Evolutionary conservation across 2,329 filamentous ascomycete species (phyloP).

Genomic region (Aspergillus sclerotialis): DNA sequence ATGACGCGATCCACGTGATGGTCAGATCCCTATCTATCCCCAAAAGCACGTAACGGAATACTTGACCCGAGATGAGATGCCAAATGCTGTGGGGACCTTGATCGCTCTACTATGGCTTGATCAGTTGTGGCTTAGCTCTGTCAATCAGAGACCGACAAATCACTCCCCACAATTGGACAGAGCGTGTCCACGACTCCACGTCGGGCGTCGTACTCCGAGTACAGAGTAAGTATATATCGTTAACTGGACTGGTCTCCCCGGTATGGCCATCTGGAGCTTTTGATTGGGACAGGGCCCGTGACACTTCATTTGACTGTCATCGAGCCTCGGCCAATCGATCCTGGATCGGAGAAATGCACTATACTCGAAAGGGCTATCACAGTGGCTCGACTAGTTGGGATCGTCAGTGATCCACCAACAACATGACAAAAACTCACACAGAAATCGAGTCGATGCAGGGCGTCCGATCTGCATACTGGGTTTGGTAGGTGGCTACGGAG

Average conservation of each 20-base stretch:
- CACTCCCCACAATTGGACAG: constrained; percentile 8
- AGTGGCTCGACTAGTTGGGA: constrained; percentile 10
- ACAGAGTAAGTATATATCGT: too few species aligned
- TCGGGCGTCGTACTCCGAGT: too few species aligned
- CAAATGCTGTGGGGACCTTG: too few species aligned
- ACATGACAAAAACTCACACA: too few species aligned
- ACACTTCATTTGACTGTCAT: constrained; percentile 14
- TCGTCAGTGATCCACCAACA: constrained; percentile 8
- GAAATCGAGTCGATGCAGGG: constrained; percentile 8
- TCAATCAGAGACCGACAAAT: too few species aligned
- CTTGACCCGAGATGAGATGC: neutral
- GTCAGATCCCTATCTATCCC: too few species aligned
- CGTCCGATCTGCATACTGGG: constrained; percentile 8
- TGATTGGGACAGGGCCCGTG: constrained; percentile 14
- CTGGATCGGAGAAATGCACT: constrained; percentile 8
- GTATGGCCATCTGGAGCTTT: constrained; percentile 5
- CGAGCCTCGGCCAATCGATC: constrained; percentile 11
- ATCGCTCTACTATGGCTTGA: too few species aligned
- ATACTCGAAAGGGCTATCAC: constrained; percentile 10
- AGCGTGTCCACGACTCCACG: too few species aligned
- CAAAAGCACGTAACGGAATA: neutral
- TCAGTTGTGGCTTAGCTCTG: too few species aligned
- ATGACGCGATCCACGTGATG: too few species aligned
- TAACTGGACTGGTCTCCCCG: constrained; percentile 11
- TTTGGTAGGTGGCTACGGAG: constrained; percentile 2